These are phyloP conservation scores for Dissophora globulifera DNA, from an alignment of 192 early-diverging fungal species.

Conservation along the genomic window DNA sequence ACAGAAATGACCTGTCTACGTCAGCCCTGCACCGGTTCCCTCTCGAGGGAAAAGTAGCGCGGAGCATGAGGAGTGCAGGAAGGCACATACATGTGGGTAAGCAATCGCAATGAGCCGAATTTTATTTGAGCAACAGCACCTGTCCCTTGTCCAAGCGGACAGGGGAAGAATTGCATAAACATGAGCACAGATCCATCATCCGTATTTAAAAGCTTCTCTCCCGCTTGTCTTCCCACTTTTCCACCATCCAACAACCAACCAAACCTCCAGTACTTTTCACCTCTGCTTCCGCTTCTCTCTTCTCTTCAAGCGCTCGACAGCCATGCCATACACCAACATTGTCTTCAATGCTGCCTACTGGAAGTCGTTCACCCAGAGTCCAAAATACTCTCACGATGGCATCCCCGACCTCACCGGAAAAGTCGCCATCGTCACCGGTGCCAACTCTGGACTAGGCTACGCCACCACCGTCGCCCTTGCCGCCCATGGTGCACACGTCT, in stretches of 20 bases:
- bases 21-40: no score
- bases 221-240: neutral
- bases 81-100: no score
- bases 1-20: no score
- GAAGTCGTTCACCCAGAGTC: constrained; percentile 30
- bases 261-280: neutral
- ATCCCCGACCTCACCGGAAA: constrained; percentile 58
- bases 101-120: neutral
- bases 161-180: neutral
- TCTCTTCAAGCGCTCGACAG: neutral
- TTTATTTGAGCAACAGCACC: neutral
- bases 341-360: constrained; percentile 38
- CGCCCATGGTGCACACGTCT: constrained; percentile 36
- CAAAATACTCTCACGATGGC: constrained; percentile 36
- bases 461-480: constrained; percentile 37
- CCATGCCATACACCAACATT: constrained; percentile 46
- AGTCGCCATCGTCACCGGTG: constrained; percentile 60
- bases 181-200: no score
- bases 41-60: no score
- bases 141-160: neutral
- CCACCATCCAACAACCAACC: no score
- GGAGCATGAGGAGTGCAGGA: no score
- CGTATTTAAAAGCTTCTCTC: no score
- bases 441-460: constrained; percentile 55
- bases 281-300: neutral